Percentiles rank a stretch among this genome's conserved stretches.
phyloP scores from a whole-genome alignment of 768 basidiomycete species.

The Podaxis carcinomalis region DNA sequence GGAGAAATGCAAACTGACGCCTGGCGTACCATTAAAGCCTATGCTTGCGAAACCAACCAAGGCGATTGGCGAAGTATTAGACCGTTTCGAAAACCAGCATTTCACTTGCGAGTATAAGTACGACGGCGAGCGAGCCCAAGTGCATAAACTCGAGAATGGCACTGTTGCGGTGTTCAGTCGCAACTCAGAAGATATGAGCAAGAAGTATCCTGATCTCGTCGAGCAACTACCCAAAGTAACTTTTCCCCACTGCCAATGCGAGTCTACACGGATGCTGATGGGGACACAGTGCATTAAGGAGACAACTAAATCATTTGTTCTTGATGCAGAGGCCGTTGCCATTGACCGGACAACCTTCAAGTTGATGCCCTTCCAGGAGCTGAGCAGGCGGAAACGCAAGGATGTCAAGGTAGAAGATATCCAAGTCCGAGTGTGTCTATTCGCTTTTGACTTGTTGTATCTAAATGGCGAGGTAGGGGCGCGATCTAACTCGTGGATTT shows the following conservation, averaged over 20 bases:
- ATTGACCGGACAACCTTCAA: slow-evolving; percentile 82
- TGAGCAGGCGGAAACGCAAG: slow-evolving; percentile 91
- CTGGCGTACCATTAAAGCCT: slow-evolving; percentile 94
- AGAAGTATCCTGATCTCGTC: slow-evolving; percentile 98
- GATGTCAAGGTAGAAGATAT: slow-evolving; percentile 98
- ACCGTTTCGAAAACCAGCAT: slow-evolving; percentile 90
- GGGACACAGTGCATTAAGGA: slow-evolving; percentile 74
- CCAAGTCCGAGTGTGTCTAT: slow-evolving; percentile 92
- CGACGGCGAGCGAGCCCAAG: slow-evolving; percentile 96
- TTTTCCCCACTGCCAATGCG: background rate
- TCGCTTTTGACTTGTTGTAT: slow-evolving; percentile 95
- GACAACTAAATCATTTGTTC: slow-evolving; percentile 81
- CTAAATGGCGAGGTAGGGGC: slow-evolving; percentile 86
- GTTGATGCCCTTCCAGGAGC: slow-evolving; percentile 97
- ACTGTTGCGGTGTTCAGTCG: slow-evolving; percentile 89
- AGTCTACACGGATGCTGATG: background rate
- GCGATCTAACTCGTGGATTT: background rate
- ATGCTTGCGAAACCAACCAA: slow-evolving; percentile 99
- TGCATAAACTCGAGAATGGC: slow-evolving; percentile 82
- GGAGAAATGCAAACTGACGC: slow-evolving; percentile 83
- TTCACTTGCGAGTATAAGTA: slow-evolving; percentile 99
- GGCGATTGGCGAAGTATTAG: slow-evolving; percentile 95
- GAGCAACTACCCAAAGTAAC: slow-evolving; percentile 82
- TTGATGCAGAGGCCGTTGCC: slow-evolving; percentile 96
- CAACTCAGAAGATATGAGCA: slow-evolving; percentile 99